Evolutionary conservation across 2,329 filamentous ascomycete genomes (phyloP).

Genomic region (Alternaria metachromatica): DNA sequence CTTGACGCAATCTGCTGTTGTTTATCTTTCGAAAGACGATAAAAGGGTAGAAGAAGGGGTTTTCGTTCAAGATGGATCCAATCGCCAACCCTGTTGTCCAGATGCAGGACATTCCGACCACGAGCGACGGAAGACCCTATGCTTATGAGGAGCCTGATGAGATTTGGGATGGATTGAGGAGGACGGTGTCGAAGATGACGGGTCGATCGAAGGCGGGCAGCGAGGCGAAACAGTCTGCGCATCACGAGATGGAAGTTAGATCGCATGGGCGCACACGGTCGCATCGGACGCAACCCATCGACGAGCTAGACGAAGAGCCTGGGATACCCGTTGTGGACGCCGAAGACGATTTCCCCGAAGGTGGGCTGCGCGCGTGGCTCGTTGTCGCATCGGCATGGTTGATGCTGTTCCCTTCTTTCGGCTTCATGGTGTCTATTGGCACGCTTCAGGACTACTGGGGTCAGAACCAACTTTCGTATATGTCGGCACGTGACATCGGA

Average conservation of each 20-base stretch:
- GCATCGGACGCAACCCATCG: constrained; percentile 5
- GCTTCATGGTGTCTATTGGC: constrained; percentile 60
- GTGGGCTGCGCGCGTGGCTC: constrained; percentile 49
- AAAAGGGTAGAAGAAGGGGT: not conserved
- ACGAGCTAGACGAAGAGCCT: constrained; percentile 14
- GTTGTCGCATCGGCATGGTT: constrained; percentile 49
- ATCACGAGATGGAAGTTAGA: constrained; percentile 13
- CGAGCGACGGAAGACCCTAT: constrained; percentile 6
- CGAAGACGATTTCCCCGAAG: constrained; percentile 47
- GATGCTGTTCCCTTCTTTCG: constrained; percentile 44
- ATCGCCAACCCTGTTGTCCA: constrained; percentile 35
- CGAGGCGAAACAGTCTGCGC: constrained; percentile 19
- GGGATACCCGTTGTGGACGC: constrained; percentile 25
- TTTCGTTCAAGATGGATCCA: constrained; percentile 33
- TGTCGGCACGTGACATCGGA: constrained; percentile 70
- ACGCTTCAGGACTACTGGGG: constrained; percentile 82
- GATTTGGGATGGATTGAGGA: constrained; percentile 24
- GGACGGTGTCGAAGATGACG: constrained; percentile 29
- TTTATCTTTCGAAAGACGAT: not conserved
- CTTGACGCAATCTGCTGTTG: not conserved
- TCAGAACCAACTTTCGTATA: constrained; percentile 71
- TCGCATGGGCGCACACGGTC: constrained; percentile 14
- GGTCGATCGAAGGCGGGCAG: constrained; percentile 23
- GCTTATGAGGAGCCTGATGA: constrained; percentile 23
- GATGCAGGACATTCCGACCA: constrained; percentile 26